Evolutionary conservation across 805 yeast species (phyloP).

Genomic region (Metschnikowia reukaufii): DNA sequence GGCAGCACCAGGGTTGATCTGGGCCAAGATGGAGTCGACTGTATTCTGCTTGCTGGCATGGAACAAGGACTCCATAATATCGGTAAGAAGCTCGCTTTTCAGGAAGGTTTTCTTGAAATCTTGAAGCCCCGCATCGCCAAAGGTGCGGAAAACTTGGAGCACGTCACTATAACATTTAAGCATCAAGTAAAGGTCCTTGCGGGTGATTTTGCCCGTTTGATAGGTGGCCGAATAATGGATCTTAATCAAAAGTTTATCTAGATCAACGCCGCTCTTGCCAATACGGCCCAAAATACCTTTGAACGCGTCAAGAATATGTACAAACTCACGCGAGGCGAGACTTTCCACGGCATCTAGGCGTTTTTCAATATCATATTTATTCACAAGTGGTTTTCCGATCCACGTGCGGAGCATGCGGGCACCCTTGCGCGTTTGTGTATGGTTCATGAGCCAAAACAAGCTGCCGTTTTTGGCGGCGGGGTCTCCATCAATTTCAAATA

Average conservation of each 20-base stretch:
- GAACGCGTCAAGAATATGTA: constrained; percentile 36
- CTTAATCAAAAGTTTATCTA: constrained; percentile 56
- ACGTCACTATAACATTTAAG: constrained; percentile 46
- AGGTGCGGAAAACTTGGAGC: constrained; percentile 21
- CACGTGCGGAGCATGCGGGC: constrained; percentile 64
- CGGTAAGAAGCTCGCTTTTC: constrained; percentile 33
- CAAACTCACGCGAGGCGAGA: constrained; percentile 25
- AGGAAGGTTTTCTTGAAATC: constrained; percentile 25
- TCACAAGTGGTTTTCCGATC: constrained; percentile 71
- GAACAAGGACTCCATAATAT: constrained; percentile 40
- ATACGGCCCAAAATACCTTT: constrained; percentile 25
- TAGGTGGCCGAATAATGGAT: constrained; percentile 53
- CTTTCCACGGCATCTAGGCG: constrained; percentile 58
- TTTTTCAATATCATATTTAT: constrained; percentile 52
- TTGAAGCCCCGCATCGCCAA: constrained; percentile 12
- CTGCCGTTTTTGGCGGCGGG: constrained; percentile 58
- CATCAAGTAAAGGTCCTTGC: constrained; percentile 59
- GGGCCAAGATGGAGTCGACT: constrained; percentile 37
- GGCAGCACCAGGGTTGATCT: constrained; percentile 56
- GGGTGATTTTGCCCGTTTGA: constrained; percentile 40
- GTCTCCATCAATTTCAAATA: constrained; percentile 66
- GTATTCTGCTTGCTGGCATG: constrained; percentile 29
- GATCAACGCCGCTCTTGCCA: constrained; percentile 47
- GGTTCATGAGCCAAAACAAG: constrained; percentile 75
- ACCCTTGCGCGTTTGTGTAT: constrained; percentile 79